Conservation (phyloP, 2,329 filamentous ascomycete species). For the Venturia asperata region DNA sequence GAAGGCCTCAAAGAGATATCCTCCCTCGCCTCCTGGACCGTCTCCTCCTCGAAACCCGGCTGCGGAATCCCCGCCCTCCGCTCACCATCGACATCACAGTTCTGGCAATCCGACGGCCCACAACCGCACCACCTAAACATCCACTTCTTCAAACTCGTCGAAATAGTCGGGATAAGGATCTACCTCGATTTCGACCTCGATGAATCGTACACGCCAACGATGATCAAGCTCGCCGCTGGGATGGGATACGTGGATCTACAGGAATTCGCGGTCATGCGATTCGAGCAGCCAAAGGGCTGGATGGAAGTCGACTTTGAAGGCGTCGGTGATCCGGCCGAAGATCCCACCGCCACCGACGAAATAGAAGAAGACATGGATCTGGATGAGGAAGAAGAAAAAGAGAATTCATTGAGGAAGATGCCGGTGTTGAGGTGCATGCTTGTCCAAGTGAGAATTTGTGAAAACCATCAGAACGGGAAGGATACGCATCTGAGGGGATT, state of each 20-base stretch:
- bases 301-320: conserved; percentile 69
- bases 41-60: conserved; percentile 73
- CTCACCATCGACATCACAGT: conserved; percentile 63
- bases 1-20: conserved; percentile 69
- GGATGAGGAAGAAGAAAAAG: conserved; percentile 23
- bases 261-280: conserved; percentile 73
- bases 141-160: conserved; percentile 77
- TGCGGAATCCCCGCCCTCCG: conserved; percentile 71
- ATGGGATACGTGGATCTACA: conserved; percentile 88
- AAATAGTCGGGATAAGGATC: conserved; percentile 70
- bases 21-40: conserved; percentile 74
- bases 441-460: conserved; percentile 80
- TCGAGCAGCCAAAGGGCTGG: conserved; percentile 80
- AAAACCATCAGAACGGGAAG: conserved; percentile 99
- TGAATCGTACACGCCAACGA: conserved; percentile 93
- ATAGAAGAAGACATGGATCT: conserved; percentile 21
- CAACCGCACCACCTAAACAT: conserved; percentile 78
- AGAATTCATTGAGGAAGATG: conserved; percentile 42
- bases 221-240: conserved; percentile 81
- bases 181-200: conserved; percentile 88
- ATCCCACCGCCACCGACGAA: conserved; percentile 27
- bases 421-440: conserved; percentile 77
- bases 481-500: conserved; percentile 94
- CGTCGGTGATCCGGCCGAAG: conserved; percentile 41
- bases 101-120: conserved; percentile 82